Conservation (phyloP, 2,329 filamentous ascomycete species). For the Pseudodiploospora longispora region DNA sequence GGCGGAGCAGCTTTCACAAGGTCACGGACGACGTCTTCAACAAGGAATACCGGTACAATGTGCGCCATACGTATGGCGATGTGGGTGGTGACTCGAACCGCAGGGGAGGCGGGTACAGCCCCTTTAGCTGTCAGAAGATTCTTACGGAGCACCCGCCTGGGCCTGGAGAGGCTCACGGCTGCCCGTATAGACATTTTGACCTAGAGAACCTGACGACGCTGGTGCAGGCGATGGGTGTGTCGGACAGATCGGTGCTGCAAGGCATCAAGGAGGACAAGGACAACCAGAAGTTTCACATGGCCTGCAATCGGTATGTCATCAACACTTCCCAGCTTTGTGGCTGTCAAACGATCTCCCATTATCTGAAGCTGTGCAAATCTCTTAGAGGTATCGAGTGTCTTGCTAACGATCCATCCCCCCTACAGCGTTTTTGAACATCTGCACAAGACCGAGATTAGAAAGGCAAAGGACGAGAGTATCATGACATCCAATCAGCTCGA, state of each 20-base stretch:
- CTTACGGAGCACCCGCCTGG: slow-evolving; percentile 82
- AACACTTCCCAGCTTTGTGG: background rate
- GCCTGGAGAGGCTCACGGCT: slow-evolving; percentile 86
- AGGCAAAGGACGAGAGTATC: slow-evolving; percentile 64
- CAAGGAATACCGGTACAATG: slow-evolving; percentile 95
- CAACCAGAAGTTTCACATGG: slow-evolving; percentile 84
- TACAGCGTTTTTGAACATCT: slow-evolving; percentile 75
- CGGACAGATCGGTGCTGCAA: slow-evolving; percentile 67
- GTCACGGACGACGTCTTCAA: slow-evolving; percentile 92
- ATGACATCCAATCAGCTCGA: slow-evolving; percentile 73
- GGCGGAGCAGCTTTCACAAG: slow-evolving; percentile 77
- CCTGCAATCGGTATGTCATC: slow-evolving; percentile 68
- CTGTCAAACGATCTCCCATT: too few species aligned
- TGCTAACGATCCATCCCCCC: background rate
- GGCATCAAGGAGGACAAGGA: slow-evolving; percentile 84
- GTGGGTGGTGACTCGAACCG: slow-evolving; percentile 89
- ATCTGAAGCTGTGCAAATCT: too few species aligned
- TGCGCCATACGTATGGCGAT: slow-evolving; percentile 90
- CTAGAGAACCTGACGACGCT: slow-evolving; percentile 75
- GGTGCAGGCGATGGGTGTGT: slow-evolving; percentile 70
- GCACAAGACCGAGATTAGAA: slow-evolving; percentile 71
- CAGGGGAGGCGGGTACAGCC: slow-evolving; percentile 77
- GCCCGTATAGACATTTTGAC: slow-evolving; percentile 88
- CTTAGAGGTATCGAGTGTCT: background rate
- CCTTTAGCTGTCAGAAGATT: slow-evolving; percentile 92